Base-by-base conservation (phyloP, 2,329 filamentous ascomycete species). In the Rutstroemia sp. region DNA sequence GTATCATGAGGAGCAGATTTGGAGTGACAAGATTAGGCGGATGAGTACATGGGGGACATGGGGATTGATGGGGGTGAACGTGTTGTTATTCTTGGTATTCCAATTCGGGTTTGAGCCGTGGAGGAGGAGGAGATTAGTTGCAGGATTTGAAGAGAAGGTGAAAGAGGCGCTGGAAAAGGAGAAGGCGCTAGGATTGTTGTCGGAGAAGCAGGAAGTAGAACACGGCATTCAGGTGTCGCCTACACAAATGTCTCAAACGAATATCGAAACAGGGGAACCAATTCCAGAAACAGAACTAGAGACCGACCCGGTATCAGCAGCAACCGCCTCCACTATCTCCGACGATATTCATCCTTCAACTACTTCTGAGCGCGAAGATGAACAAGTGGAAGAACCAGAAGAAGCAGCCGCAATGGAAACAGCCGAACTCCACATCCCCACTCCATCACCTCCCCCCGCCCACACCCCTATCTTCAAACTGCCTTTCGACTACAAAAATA, bases 21-120 rank as follows among this genome's bases (percentile, higher is more conserved):
- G 94, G 94, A 95, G 90, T 69, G 94, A 99, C 71, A 92, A 95
- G 65, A 99, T 99, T 69, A 81, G 94, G 38, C 80, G 94, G 62
- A 96, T 96, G 78, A 94, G 88, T 70, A 99, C 94, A 0, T 99
- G 94, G 94, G 92, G 95, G 38, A 99, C 94, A 0, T 97, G 95
- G 85, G 94, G 92, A 0, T 75, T 99, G 60, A 99, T 99, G 94
- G 92, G 92, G 23, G 82, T 97, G 67, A 99, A 99, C 69, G 88
- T 97, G 34, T 71, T 97, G 59, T 74, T 99, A 48, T 90, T 99
- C 69, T 73, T 99, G 53, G 79, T 92, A 18, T 85, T 95, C 65
- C 86, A 96, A 73, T 86, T 95, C 64, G 83, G 94, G 19, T 86
- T 96, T 59, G 92, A 99, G 77, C 94, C 94, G 4, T 97, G 92